A percentile compares a stretch with the other conserved stretches of the same genome.
Conservation (phyloP, 352 stramenopile species). For the Globisporangium acanthophoron region DNA sequence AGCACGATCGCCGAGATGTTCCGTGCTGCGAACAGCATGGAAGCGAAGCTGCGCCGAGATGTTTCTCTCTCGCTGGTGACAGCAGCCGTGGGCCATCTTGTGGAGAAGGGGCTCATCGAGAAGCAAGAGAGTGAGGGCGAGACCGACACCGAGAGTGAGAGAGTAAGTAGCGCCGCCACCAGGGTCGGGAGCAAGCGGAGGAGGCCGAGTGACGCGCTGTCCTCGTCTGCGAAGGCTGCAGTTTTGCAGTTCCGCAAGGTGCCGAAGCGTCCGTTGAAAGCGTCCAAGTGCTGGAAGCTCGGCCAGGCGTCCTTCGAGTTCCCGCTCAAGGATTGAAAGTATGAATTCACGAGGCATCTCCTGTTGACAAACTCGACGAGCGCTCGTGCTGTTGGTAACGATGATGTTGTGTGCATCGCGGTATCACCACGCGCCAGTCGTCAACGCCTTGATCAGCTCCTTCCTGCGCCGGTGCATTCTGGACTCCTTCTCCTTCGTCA, state of each 20-base stretch:
- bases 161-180: not conserved
- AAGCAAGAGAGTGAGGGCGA: conserved; percentile 21
- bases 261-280: conserved; percentile 59
- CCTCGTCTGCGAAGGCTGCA: not conserved
- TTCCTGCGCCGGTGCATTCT: conserved; percentile 33
- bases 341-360: not conserved
- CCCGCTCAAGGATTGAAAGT: conserved; percentile 21
- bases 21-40: conserved; percentile 30
- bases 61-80: conserved; percentile 51
- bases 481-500: conserved; percentile 22
- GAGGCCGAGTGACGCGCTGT: conserved; percentile 11
- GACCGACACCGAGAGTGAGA: conserved; percentile 11
- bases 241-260: conserved; percentile 54
- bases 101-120: conserved; percentile 43
- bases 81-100: conserved; percentile 47
- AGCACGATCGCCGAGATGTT: conserved; percentile 55
- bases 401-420: not conserved
- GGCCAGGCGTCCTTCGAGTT: conserved; percentile 27
- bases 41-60: conserved; percentile 1
- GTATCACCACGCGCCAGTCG: conserved; percentile 18
- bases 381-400: not conserved
- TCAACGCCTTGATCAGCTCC: conserved; percentile 44
- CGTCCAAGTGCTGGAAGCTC: conserved; percentile 67
- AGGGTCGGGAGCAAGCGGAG: conserved; percentile 18
- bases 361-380: no score